These are phyloP conservation scores for Acorus calamus DNA, from an alignment of 106 monocot genomes.

Conservation along the genomic window DNA sequence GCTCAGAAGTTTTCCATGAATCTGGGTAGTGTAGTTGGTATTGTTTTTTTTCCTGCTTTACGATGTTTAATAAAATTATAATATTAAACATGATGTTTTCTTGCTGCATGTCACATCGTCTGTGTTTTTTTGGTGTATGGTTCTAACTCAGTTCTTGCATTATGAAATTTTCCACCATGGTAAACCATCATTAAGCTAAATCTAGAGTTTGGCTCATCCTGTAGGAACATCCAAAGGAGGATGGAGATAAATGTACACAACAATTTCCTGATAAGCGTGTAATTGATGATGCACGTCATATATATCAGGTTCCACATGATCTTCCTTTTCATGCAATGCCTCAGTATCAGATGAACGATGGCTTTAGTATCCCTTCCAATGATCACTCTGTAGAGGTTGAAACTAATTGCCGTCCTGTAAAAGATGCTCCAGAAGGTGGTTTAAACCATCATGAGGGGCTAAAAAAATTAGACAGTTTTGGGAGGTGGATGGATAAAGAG, in stretches of 20 bases:
- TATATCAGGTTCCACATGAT: background rate
- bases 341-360: background rate
- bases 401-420: background rate
- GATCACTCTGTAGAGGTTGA: background rate
- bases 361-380: background rate
- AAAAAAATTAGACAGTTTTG: conserved; percentile 44
- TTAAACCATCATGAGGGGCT: conserved; percentile 4
- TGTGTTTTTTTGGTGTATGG: too few relatives aligned
- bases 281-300: background rate
- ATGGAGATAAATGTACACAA: background rate
- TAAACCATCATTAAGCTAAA: too few relatives aligned
- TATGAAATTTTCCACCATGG: too few relatives aligned
- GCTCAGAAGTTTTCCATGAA: too few relatives aligned
- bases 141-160: too few relatives aligned
- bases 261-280: background rate
- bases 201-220: background rate
- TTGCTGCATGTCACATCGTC: too few relatives aligned
- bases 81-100: too few relatives aligned
- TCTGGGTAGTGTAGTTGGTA: too few relatives aligned
- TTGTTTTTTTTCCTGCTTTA: too few relatives aligned
- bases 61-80: too few relatives aligned
- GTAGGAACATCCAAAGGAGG: background rate
- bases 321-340: background rate
- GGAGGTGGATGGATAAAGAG: conserved; percentile 45
- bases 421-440: background rate